A percentile compares a stretch with the other conserved stretches of the same genome.
These are phyloP conservation scores for Musa itinerans DNA, from an alignment of 176 grass and related monocot species.

Conservation along the genomic window DNA sequence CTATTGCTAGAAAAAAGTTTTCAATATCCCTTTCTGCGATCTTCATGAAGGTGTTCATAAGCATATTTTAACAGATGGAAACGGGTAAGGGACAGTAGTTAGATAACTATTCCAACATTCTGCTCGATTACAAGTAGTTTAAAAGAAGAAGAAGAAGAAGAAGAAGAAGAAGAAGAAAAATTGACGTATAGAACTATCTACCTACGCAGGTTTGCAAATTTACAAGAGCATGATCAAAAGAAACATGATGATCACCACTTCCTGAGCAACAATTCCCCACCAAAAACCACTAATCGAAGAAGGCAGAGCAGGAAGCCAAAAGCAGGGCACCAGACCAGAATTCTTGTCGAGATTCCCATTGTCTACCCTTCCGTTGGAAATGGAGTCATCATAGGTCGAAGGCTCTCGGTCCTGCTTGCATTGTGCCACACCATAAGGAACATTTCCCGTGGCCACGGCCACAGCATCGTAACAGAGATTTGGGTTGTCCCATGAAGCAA, in stretches of 20 bases:
- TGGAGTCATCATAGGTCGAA: neutral
- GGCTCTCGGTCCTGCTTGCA: conserved; percentile 39
- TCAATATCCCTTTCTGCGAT: too few species aligned
- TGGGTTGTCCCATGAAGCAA: conserved; percentile 73
- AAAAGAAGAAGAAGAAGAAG: too few species aligned
- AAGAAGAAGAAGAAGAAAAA: too few species aligned
- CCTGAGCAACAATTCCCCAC: conserved; percentile 23
- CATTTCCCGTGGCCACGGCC: conserved; percentile 15
- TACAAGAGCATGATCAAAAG: conserved; percentile 15
- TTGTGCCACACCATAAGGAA: conserved; percentile 20
- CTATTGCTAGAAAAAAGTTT: too few species aligned
- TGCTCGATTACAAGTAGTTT: too few species aligned
- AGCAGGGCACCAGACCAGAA: conserved; percentile 33
- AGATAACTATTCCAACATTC: too few species aligned
- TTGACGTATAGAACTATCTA: too few species aligned
- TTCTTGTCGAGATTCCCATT: conserved; percentile 33
- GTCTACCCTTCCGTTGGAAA: conserved; percentile 14
- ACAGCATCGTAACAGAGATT: conserved; percentile 45
- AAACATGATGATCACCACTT: neutral
- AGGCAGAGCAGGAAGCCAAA: neutral
- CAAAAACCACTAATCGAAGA: conserved; percentile 19
- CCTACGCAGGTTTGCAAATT: too few species aligned
- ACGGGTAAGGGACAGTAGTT: too few species aligned
- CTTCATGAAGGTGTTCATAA: too few species aligned
- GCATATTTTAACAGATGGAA: too few species aligned